Evolutionary conservation across 345 rosid genomes (phyloP), one percentile per base, ranked within the genome.

Genomic region (Linum tenue): DNA sequence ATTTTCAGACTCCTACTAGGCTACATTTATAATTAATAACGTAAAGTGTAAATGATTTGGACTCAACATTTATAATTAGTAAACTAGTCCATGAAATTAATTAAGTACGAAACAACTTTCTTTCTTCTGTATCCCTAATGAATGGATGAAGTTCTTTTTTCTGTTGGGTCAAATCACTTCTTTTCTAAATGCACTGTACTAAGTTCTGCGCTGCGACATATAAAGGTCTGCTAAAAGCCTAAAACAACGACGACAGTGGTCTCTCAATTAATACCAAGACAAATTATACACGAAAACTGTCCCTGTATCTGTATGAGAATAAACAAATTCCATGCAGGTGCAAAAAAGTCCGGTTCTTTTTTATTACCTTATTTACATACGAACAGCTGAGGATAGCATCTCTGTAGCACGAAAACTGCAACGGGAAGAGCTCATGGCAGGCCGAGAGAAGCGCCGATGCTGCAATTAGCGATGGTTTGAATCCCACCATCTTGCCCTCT

Each of bases 391-490:
- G 67, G 62, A 88, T 72, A 59, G 71, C 71, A 59, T 76, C 67
- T 74, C 69, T 76, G 70, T 83, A 82, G 75, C 77, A 70, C 40
- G 60, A 62, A 63, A 83, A 79, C 41, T 79, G 86, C 68, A 58
- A 56, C 37, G 92, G 89, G 63, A 84, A 77, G 3, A 85, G 82
- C 67, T 82, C 83, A 11, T 70, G 86, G 61, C 83, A 78, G 61
- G 85, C 84, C 62, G 67, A 59, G 75, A 91, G 89, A 74, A 88
- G 80, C 5, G 96, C 79, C 10, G 97, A 80, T 16, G 88, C 96
- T 37, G 92, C 89, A 4, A 80, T 70, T 16, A 83, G 66, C 15
- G 97, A 91, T 67, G 97, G 89, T 81, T 82, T 91, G 82, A 88
- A 86, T 75, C 75, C 84, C 39, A 86, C 63, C 66, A 85, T 64